Evolutionary conservation across 768 basidiomycete species (phyloP), one percentile per base, ranked within the genome.

Genomic region (Termitomyces sp.): DNA sequence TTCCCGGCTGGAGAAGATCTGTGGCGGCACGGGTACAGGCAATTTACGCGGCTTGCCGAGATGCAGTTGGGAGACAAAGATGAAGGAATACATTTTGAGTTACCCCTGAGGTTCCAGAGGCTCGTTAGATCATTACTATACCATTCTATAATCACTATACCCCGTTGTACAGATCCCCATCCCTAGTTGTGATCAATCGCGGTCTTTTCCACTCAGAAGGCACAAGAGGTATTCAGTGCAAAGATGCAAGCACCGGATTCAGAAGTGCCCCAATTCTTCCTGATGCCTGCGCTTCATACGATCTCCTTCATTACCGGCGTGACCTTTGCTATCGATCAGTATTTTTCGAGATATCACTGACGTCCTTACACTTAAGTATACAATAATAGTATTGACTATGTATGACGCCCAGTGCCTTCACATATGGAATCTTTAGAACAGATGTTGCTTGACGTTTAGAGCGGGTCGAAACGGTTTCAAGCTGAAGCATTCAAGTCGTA

Each of bases 21-120:
- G 89, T 63, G 86, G 84, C 15, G 82, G 76, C 16, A 65, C 57
- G 15, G 76, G 65, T 4, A 62, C 60, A 8, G 72, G 69, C 11
- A 56, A 55, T n/a, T 64, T 69, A 28, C 68, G 70, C 45, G 68
- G 74, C 6, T 70, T 85, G 46, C 72, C 78, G 45, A 57, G 74
- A 1, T 91, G 90, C 68, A 82, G 78, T 63, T 90, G 88, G 89
- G 84, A 87, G 67, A 49, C 59, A 22, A 62, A 64, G 50, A 88
- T 90, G 84, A 88, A 85, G 72, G 67, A 68, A 49, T 88, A 78
- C 67, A 90, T 91, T 60, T 71, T 89, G 61, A 73, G 73, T 24
- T 91, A 82, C 70, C 89, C 90, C 36, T 91, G 59, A 66, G 22
- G 13, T 45, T 36, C 7, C 4, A 32, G 2, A 28, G 28, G 15